Percentiles rank a stretch among this genome's conserved stretches.
Conservation (phyloP, 108 stramenopile species). For the Nannochloropsis gaditana region DNA sequence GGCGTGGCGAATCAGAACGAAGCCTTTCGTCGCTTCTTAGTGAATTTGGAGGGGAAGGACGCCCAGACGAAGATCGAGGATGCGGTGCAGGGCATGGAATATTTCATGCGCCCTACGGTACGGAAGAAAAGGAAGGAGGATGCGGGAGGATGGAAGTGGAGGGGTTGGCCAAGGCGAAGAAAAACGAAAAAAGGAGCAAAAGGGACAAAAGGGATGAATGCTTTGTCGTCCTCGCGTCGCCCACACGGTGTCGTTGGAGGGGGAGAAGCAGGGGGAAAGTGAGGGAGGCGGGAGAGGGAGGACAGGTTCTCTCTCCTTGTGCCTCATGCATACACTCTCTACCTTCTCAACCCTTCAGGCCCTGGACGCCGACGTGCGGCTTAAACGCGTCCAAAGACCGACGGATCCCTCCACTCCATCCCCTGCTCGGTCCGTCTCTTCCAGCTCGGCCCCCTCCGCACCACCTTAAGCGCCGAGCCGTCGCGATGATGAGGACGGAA, state of each 20-base stretch:
- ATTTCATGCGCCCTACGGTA: slow-evolving; percentile 11
- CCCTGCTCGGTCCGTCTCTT: no score
- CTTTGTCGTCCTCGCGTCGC: no score
- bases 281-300: not conserved
- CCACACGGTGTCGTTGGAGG: not conserved
- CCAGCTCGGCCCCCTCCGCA: no score
- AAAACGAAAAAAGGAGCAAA: no score
- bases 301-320: not conserved
- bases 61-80: not conserved
- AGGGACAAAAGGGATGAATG: no score
- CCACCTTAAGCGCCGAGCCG: no score
- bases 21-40: not conserved
- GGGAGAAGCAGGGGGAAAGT: not conserved
- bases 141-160: no score
- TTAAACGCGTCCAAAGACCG: not conserved
- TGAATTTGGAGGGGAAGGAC: slow-evolving; percentile 15
- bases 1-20: not conserved
- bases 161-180: no score
- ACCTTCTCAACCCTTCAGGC: not conserved
- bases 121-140: no score
- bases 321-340: not conserved
- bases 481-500: no score
- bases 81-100: slow-evolving; percentile 3
- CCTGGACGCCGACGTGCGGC: not conserved
- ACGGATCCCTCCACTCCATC: not conserved